Conservation (phyloP, 495 filamentous ascomycete genomes). For the Podospora fimiseda region DNA sequence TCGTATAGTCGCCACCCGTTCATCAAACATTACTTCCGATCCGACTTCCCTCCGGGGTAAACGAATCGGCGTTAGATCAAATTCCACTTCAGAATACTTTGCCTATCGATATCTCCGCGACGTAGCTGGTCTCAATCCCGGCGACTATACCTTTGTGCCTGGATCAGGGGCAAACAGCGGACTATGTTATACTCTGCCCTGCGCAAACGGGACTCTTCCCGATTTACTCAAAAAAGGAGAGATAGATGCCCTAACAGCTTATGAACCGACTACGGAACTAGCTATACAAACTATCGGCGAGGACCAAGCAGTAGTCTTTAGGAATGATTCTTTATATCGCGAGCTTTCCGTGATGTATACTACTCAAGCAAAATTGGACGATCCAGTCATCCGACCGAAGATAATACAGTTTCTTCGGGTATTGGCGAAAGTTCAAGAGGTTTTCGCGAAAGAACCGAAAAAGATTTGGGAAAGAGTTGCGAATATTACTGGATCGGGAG, state of each 20-base stretch:
- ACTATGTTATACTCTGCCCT: constrained; percentile 4
- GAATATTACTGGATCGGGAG: background rate
- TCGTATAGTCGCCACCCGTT: constrained; percentile 5
- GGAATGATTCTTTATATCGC: constrained; percentile 4
- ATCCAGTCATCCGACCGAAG: background rate
- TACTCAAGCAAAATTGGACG: constrained; percentile 4
- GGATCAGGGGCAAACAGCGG: background rate
- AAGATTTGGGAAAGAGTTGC: background rate
- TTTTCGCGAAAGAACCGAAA: background rate
- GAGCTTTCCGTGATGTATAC: constrained; percentile 7
- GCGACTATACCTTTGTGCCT: constrained; percentile 4
- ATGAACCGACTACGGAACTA: background rate
- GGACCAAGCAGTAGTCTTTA: constrained; percentile 4
- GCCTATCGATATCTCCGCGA: constrained; percentile 6
- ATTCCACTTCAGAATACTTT: constrained; percentile 9
- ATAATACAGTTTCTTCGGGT: constrained; percentile 4
- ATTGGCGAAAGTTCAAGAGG: constrained; percentile 2
- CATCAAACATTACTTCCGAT: background rate
- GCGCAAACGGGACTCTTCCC: constrained; percentile 5
- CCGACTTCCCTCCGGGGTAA: constrained; percentile 1
- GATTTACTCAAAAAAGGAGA: background rate
- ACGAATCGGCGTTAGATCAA: constrained; percentile 5
- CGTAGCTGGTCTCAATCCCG: background rate
- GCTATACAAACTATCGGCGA: background rate
- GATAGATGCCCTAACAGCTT: background rate